Base-by-base conservation (phyloP, 1,284 basidiomycete genomes). In the Boletellus deceptivus region DNA sequence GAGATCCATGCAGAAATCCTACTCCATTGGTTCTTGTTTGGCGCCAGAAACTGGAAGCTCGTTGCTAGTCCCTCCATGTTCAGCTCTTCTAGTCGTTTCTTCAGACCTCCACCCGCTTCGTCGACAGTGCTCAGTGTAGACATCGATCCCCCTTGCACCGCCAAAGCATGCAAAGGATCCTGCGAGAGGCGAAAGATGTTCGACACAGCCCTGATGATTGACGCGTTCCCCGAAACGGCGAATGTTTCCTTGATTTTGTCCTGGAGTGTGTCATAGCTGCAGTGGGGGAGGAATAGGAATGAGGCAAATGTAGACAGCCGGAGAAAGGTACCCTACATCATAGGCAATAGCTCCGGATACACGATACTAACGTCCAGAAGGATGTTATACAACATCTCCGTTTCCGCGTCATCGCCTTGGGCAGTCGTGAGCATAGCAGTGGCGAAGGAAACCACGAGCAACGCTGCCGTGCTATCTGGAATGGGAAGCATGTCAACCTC, bases 231-330 rank as follows among this genome's bases (percentile, higher is more conserved):
- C 1, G 88, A 86, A 48, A 80, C 86, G 25, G 83, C 79, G 57
- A 93, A 84, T 0, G 82, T 78, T n/a, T 88, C 84, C 55, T 83
- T 84, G 63, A 93, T 83, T 54, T 83, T 83, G 48, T 91, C 89
- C 61, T 91, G 83, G 43, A 93, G 64, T 40, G 79, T 79, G 52
- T 93, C 90, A 60, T 91, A 93, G 14, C 90, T 93, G 55, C 8
- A 38, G 31, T 31, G 25, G 5, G 8, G 25, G n/a, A n/a, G n/a
- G n/a, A n/a, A n/a, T n/a, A 46, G 50, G 46, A 39, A 58, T 55
- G 20, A 56, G 58, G 48, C 25, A 43, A 29, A 43, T 17, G 50
- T 29, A 25, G 31, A 40, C 20, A 37, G 48, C 48, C 37, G 7
- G 43, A 29, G 42, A 46, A 52, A 58, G 20, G 37, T 1, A 43